Base-by-base conservation (phyloP, 78 protist genomes). In the Cavenderia fasciculata region DNA sequence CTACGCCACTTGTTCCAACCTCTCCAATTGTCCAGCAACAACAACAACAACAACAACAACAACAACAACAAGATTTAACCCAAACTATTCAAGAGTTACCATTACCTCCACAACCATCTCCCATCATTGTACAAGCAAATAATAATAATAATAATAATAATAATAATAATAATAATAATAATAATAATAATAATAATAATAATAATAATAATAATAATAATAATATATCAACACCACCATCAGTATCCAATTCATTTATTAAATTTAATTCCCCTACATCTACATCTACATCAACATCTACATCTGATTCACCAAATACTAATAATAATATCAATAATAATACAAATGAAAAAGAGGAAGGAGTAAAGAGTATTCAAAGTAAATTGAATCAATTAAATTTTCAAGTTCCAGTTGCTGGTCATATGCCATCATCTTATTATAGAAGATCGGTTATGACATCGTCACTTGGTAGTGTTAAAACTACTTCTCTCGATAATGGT, bases 361-460 rank as follows among this genome's bases (percentile, higher is more conserved):
- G 43, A 31, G 69, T 61, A 61, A 61, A 61, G 69, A 61, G 40
- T 34, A 61, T 61, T 31, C 69, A 61, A 61, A 61, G 69, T 34
- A 5, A 16, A 61, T 31, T 61, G 4, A 31, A 31, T 16, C 69
- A 61, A 16, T 34, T 61, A 23, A 61, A 61, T 16, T 34, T 61
- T 23, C 36, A 27, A 10, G 18, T 61, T 6, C 69, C 69, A 61
- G 8, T 23, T 18, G 54, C 27, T 12, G 54, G 54, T 49, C n/a
- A n/a, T n/a, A 14, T 12, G 12, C 54, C 54, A 18, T 19, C 44
- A 61, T 18, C 69, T 18, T 33, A 40, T 12, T 61, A 61, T 61
- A 33, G 69, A 31, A 5, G 69, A 5, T 61, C 69, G 4, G 69
- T 61, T 7, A 61, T 61, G 49, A 33, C 69, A 34, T 34, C 69